Base-by-base conservation (phyloP, 768 basidiomycete species). In the Termitomyces sp. region DNA sequence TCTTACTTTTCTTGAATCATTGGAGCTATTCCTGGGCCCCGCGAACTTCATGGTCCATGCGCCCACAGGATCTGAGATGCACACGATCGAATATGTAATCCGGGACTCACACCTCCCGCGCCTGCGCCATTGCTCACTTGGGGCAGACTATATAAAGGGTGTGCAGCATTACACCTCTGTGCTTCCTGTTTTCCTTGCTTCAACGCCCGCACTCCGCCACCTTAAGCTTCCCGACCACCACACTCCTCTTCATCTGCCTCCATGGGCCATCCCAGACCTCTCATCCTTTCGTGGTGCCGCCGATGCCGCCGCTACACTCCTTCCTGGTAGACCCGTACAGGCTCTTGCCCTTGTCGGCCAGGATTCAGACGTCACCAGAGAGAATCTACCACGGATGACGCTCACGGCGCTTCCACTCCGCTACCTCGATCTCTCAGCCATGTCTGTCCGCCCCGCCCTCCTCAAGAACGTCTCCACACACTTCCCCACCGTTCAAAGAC, bases 261-360 rank as follows among this genome's bases (percentile, higher is more conserved):
- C 77, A n/a, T 59, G 67, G 59, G 79, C 81, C 56, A 74, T 88
- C 20, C 82, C 83, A 5, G 64, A 63, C 51, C 78, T 89, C 29
- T 66, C 76, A 12, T 78, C 79, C 56, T 88, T 87, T 78, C 83
- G 85, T 59, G 87, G 87, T 60, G 78, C 81, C 38, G 79, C 86
- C 59, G 77, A 78, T 68, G 77, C 82, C n/a, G 86, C 86, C 2
- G 85, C 85, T 51, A 72, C 76, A 17, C 67, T 88, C 51, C 79
- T 88, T 56, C 87, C 86, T 5, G 85, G 85, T 20, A 76, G 87
- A 25, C 85, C 86, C 3, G 81, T 88, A 32, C 80, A 79, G 48
- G 72, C 72, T 59, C 82, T 88, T 53, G 74, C 80, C 15, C 83
- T 88, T 52, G 73, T 83, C 53, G 85, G 85, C 4, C 78, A 81